Base-by-base conservation (phyloP, 1,284 basidiomycete species). In the Cryptococcus amylolentus region DNA sequence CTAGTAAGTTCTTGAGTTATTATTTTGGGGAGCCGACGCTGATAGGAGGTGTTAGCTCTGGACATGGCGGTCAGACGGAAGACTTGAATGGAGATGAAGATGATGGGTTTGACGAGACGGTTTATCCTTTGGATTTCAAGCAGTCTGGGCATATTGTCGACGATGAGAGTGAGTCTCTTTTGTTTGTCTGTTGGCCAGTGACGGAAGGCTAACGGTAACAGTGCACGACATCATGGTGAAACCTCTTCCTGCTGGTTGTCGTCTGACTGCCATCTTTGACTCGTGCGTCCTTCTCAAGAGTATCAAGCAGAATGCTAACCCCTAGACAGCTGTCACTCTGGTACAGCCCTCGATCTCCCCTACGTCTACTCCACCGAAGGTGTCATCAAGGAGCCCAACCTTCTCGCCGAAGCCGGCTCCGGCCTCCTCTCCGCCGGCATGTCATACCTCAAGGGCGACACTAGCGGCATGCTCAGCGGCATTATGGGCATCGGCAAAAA, bases 301-400 rank as follows among this genome's bases (percentile, higher is more conserved):
- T 18, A 13, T 23, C 20, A 35, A 26, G 37, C 27, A n/a, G 13
- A 3, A 5, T 10, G 3, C 43, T 38, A 3, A n/a, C 37, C 20
- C 2, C 26, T n/a, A 10, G 23, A 27, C 38, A 61, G 60, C 12
- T 63, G 69, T 62, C 76, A 77, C 61, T 73, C 70, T 16, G 76
- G 73, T 8, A 69, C 72, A 9, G 78, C 75, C 3, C 68, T 80
- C 49, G 80, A 81, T 61, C 63, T 81, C 14, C 80, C 80, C 5
- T 81, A 80, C 69, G 68, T 77, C 68, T 96, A 96, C 79, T 89
- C 91, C 26, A 95, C 91, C 8, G 89, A 94, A 77, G 93, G 93
- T 49, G 93, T 89, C 70, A 81, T 96, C 75, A 96, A 96, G 76
- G 91, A 94, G 72, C 90, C 91, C 39, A 93, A 94, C 73, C 78